Evolutionary conservation across 2,329 filamentous ascomycete species (phyloP), one percentile per base, ranked within the genome.

Genomic region (Colletotrichum filicis): DNA sequence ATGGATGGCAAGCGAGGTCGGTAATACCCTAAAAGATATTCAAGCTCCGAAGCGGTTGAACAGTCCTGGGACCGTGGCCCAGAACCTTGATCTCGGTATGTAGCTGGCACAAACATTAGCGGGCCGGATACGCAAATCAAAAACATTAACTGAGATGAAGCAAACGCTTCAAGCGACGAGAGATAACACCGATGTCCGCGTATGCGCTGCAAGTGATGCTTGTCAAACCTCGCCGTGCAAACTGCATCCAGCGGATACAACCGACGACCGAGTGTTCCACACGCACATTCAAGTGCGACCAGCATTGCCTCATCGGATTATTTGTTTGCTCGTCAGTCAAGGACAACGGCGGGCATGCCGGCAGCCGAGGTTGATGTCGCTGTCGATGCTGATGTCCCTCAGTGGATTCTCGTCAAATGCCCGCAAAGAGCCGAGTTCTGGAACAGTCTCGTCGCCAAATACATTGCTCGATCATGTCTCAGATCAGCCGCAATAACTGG

Each of bases 81-180:
- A 64, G 22, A 56, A 49, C 66, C 53, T 53, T 24, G 66, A 63
- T 22, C 19, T 69, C 59, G 55, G 70, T 69, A 73, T n/a, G 24
- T 32, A 24, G 53, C 57, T 68, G 64, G 8, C 19, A 57, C 64
- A n/a, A 42, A 58, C 46, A 1, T 7, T 22, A 42, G 22, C 59
- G 16, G 35, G 26, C 16, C 42, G 32, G 59, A 19, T 35, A 60
- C 4, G 24, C 16, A 12, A 3, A n/a, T 32, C 5, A 16, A 2
- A 16, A 8, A 60, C 14, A 35, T 14, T 11, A 3, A 26, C 26
- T 9, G 26, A n/a, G 5, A 4, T 9, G n/a, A 28, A n/a, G 26
- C 26, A 7, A 26, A 26, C 16, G n/a, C 32, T 24, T 22, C 32
- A 32, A 56, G 9, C 22, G 16, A 46, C 11, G 5, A 56, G 12